Evolutionary conservation across 495 filamentous ascomycete genomes (phyloP), one percentile per base, ranked within the genome.

Genomic region (Entonaema liquescens): DNA sequence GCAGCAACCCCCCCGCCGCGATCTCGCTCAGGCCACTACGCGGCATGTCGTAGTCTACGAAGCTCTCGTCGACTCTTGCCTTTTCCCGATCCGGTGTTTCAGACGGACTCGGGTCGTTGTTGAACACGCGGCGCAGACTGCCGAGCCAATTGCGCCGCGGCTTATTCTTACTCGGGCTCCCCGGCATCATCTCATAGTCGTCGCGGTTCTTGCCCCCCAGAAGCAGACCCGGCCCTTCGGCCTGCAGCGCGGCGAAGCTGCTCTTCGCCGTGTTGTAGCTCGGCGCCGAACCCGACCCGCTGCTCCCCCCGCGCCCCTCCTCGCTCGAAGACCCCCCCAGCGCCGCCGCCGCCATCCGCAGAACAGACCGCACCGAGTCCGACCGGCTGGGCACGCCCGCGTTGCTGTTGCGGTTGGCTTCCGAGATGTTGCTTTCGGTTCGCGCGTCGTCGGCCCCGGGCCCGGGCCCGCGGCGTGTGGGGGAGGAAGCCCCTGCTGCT

Each of bases 261-360:
- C 88, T 88, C 17, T 84, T 83, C 6, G 91, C 91, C 0, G 92
- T 93, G 38, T 84, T 88, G 75, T 90, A 93, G 54, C 86, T 90
- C 25, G 88, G 88, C n/a, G 86, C 76, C 13, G 74, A 76, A 74
- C 66, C 76, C 33, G 77, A 78, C 54, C 79, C 77, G 56, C 79
- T 78, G 26, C 77, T 77, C 0, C 74, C 70, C 63, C 77, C 74
- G 58, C 79, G 74, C 7, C 57, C 71, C 21, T 67, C 77, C 5
- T 68, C 73, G 19, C 56, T 57, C 13, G 75, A 74, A 7, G 56
- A 11, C 7, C 56, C 63, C 11, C 69, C 70, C 5, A 61, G 50
- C 5, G 77, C 72, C 15, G 68, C 70, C 5, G 66, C 65, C 7
- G 73, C 73, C 5, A 70, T 73, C 13, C 71, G 71, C 5, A 74